Percentiles rank a stretch among this genome's conserved stretches.
Evolutionary conservation across 805 yeast genomes (phyloP).

Genomic region (Sungouiella thailandica): DNA sequence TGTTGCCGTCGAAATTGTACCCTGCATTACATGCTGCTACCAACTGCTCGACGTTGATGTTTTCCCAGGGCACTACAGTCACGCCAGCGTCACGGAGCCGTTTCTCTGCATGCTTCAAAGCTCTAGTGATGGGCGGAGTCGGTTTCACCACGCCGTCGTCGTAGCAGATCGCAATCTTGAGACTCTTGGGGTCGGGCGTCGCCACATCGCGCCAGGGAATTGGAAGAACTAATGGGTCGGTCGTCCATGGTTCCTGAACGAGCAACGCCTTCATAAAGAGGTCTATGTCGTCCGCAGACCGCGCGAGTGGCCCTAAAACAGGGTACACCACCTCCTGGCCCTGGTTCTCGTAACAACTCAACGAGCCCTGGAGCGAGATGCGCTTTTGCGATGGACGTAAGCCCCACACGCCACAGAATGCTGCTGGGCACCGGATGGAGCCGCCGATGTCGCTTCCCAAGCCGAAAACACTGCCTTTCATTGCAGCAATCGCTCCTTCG

Average conservation of each 20-base stretch:
- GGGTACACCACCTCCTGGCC: slow-evolving; percentile 10
- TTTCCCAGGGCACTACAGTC: slow-evolving; percentile 13
- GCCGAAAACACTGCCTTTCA: slow-evolving; percentile 16
- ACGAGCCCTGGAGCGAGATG: slow-evolving; percentile 8
- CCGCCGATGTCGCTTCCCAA: slow-evolving; percentile 17
- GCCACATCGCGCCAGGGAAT: slow-evolving; percentile 12
- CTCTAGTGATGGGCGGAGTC: slow-evolving; percentile 15
- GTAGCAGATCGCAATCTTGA: slow-evolving; percentile 12
- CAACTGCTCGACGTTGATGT: slow-evolving; percentile 9
- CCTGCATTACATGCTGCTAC: slow-evolving; percentile 12
- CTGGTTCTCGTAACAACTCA: slow-evolving; percentile 1
- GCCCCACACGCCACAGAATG: slow-evolving; percentile 17
- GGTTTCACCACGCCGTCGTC: slow-evolving; percentile 17
- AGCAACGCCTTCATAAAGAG: slow-evolving; percentile 13
- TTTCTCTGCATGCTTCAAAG: slow-evolving; percentile 10
- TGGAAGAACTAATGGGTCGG: slow-evolving; percentile 13
- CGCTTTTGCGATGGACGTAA: slow-evolving; percentile 13
- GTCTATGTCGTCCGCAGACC: slow-evolving; percentile 14
- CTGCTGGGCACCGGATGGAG: slow-evolving; percentile 15
- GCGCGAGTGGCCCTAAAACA: slow-evolving; percentile 14
- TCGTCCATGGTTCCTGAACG: slow-evolving; percentile 12
- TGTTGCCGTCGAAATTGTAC: slow-evolving; percentile 14
- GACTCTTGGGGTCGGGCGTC: slow-evolving; percentile 8
- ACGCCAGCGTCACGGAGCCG: slow-evolving; percentile 12
- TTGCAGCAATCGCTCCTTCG: slow-evolving; percentile 16